Conservation (phyloP, 495 filamentous ascomycete species). For the Lepidopterella palustris region DNA sequence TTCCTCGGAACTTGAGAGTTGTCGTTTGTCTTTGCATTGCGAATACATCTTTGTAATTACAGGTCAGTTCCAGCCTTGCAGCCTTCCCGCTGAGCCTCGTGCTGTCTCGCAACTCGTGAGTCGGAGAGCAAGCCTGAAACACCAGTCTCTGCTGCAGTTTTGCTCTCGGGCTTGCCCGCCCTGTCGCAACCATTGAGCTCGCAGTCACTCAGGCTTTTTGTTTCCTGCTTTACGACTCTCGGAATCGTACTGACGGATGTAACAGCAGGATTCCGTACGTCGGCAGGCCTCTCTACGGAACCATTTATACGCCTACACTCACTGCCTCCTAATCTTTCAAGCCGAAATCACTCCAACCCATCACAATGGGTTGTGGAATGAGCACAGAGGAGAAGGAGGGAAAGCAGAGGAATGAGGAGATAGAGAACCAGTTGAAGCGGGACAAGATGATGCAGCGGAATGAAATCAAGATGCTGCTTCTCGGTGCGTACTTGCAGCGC, state of each 20-base stretch:
- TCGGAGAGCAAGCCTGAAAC: slow-evolving; percentile 3
- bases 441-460: slow-evolving; percentile 40
- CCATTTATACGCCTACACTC: slow-evolving; percentile 3
- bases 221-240: background rate
- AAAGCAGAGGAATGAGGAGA: slow-evolving; percentile 59
- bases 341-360: slow-evolving; percentile 9
- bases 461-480: slow-evolving; percentile 43
- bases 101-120: background rate
- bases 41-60: slow-evolving; percentile 5
- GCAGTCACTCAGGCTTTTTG: background rate
- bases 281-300: slow-evolving; percentile 26
- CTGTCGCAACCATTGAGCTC: background rate
- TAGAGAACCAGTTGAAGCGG: slow-evolving; percentile 41
- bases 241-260: background rate
- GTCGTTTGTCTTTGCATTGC: slow-evolving; percentile 1
- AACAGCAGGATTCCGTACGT: slow-evolving; percentile 17
- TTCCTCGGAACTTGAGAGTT: background rate
- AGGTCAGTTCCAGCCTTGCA: slow-evolving; percentile 11
- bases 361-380: slow-evolving; percentile 98
- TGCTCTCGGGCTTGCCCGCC: background rate
- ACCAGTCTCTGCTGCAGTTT: background rate
- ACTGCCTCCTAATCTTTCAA: slow-evolving; percentile 13
- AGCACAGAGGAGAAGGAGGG: slow-evolving; percentile 99
- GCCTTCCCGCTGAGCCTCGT: background rate
- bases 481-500: slow-evolving; percentile 31